Evolutionary conservation across 1,284 basidiomycete genomes (phyloP).

Genomic region (Bjerkandera adusta): DNA sequence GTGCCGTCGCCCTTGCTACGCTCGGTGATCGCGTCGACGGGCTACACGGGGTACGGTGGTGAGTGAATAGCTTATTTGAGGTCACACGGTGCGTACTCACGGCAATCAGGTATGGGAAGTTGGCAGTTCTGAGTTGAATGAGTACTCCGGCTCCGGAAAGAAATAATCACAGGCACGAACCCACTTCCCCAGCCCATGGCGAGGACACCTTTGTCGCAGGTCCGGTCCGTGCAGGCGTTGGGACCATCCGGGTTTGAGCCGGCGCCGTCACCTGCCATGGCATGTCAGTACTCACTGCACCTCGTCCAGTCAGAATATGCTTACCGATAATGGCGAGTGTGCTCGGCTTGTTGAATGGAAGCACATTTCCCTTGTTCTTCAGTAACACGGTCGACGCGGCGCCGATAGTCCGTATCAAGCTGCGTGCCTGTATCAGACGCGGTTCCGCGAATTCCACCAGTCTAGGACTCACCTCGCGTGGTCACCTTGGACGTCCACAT

Average conservation of each 20-base stretch:
- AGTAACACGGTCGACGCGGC: conserved; percentile 70
- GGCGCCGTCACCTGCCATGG: conserved; percentile 50
- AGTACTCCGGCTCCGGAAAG: background rate
- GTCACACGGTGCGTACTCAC: conserved; percentile 19
- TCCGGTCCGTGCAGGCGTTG: conserved; percentile 20
- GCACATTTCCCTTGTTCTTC: conserved; percentile 58
- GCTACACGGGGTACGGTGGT: too few species aligned
- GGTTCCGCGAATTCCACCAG: background rate
- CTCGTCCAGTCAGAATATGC: background rate
- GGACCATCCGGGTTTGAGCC: conserved; percentile 19
- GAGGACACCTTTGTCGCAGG: conserved; percentile 35
- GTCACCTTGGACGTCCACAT: conserved; percentile 66
- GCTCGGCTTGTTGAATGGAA: conserved; percentile 57
- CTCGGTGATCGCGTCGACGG: conserved; percentile 48
- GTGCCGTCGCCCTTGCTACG: conserved; percentile 37
- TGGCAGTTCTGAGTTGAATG: conserved; percentile 21
- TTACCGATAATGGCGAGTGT: conserved; percentile 61
- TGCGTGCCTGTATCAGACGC: conserved; percentile 22
- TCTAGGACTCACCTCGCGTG: conserved; percentile 48
- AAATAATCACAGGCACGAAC: conserved; percentile 18
- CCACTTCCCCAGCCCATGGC: conserved; percentile 65
- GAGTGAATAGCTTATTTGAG: too few species aligned
- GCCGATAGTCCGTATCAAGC: conserved; percentile 66
- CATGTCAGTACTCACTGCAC: background rate
- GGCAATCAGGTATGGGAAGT: conserved; percentile 32